Percentiles rank a stretch among this genome's conserved stretches.
phyloP scores from a whole-genome alignment of 2,329 filamentous ascomycete species.

The Magnaporthales sp. region DNA sequence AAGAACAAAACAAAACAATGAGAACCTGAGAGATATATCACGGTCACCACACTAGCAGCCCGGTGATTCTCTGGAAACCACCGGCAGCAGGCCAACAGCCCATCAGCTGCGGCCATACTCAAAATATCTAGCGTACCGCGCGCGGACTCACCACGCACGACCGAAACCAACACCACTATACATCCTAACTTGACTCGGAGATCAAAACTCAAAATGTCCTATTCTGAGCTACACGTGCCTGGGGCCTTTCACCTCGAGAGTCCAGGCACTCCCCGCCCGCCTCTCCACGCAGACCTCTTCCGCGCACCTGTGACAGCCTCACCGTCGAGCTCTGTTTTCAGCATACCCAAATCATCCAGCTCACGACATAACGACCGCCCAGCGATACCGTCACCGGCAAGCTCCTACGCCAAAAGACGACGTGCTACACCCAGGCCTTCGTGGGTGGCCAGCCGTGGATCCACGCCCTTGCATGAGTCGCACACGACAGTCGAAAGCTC shows the following conservation, averaged over 20 bases:
- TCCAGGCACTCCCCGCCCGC: constrained; percentile 12
- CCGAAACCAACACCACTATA: not conserved
- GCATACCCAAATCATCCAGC: constrained; percentile 25
- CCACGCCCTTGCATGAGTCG: constrained; percentile 25
- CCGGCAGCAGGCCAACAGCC: not conserved
- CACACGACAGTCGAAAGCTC: constrained; percentile 18
- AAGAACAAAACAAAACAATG: not conserved
- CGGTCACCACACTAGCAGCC: not conserved
- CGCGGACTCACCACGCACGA: not conserved
- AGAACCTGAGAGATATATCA: not conserved
- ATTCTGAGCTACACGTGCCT: constrained; percentile 21
- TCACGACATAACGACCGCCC: not conserved
- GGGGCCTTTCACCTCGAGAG: constrained; percentile 22
- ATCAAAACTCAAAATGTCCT: constrained; percentile 14
- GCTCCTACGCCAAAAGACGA: constrained; percentile 36
- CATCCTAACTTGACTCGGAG: not conserved
- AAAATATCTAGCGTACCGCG: not conserved
- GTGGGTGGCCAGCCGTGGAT: constrained; percentile 14
- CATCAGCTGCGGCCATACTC: not conserved
- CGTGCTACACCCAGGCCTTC: not conserved
- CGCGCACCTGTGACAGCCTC: constrained; percentile 21
- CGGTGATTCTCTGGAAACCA: not conserved
- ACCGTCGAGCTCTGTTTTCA: constrained; percentile 15
- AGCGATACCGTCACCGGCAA: constrained; percentile 17
- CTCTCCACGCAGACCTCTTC: constrained; percentile 23